A percentile compares a stretch with the other conserved stretches of the same genome.
These are phyloP conservation scores for Hericium erinaceus DNA, from an alignment of 768 basidiomycete species.

Conservation along the genomic window DNA sequence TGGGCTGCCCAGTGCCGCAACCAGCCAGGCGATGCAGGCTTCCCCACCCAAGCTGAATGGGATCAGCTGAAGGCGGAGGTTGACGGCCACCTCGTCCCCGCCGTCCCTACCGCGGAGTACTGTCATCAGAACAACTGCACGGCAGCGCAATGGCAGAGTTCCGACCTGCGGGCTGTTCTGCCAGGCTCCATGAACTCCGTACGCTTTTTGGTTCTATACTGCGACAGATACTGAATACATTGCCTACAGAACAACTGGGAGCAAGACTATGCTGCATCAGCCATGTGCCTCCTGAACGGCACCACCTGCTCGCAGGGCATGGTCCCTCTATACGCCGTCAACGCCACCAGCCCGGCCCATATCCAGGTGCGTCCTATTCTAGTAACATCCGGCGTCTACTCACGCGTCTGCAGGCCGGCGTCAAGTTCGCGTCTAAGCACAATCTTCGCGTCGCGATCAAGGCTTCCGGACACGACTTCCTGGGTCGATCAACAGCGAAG, in stretches of 20 bases:
- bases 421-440: constrained; percentile 21
- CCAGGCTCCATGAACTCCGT: constrained; percentile 12
- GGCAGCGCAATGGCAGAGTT: constrained; percentile 8
- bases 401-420: constrained; percentile 16
- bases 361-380: constrained; percentile 6
- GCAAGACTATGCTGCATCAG: constrained; percentile 4
- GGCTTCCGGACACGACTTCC: constrained; percentile 30
- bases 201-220: not conserved
- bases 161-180: constrained; percentile 6
- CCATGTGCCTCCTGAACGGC: constrained; percentile 7
- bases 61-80: constrained; percentile 6
- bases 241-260: constrained; percentile 11
- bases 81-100: constrained; percentile 3
- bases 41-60: constrained; percentile 6
- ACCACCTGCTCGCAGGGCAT: constrained; percentile 8
- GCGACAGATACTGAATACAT: not conserved
- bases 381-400: not conserved
- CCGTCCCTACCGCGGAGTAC: constrained; percentile 7
- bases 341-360: constrained; percentile 6
- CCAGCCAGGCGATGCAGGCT: constrained; percentile 10
- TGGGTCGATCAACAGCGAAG: constrained; percentile 34
- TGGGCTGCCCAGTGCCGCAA: constrained; percentile 9
- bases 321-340: constrained; percentile 11
- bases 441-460: constrained; percentile 26
- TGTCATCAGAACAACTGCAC: constrained; percentile 7